Base-by-base conservation (phyloP, 768 basidiomycete species). In the Boletus speciosus region DNA sequence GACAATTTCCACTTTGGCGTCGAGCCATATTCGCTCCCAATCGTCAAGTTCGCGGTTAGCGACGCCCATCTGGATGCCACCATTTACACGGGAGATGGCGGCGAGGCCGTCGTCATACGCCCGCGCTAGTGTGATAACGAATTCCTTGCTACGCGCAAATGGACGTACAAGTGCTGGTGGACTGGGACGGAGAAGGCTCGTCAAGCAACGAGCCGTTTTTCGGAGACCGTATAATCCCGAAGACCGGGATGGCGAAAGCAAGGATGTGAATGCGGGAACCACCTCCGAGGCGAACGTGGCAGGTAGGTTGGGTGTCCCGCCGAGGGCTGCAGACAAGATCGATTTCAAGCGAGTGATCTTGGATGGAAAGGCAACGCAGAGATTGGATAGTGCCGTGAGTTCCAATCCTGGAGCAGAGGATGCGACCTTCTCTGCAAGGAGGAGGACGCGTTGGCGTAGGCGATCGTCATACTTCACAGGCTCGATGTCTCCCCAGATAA, bases 1-100 rank as follows among this genome's bases (percentile, higher is more conserved):
- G 19, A 92, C 69, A 25, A 90, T 70, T 21, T 82, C 80, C 8
- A 87, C 83, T 70, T 91, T 92, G 2, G 85, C 84, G 52, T 84
- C 79, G 6, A 90, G 73, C 81, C 86, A 88, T 43, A 87, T 75
- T 14, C 73, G 74, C 58, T 87, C 83, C 88, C 88, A 91, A 47
- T 88, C 79, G 57, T 84, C 82, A 15, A 76, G 67, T 5, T 72
- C 65, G 51, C 71, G 55, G 23, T 67, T 50, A 25, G 65, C 47
- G 31, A 65, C 50, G 27, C 63, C 57, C 29, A 63, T 53, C 19
- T 75, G 63, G 31, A 75, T 58, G 12, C 85, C 84, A 0, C 88
- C 86, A 51, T 90, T 87, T 0, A 82, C 80, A 15, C 73, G 74
- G 1, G 84, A 80, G 38, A 86, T 71, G 11, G 76, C 54, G 0